These are phyloP conservation scores for Penicillium sp. DNA, from an alignment of 2,329 filamentous ascomycete species.

Conservation along the genomic window DNA sequence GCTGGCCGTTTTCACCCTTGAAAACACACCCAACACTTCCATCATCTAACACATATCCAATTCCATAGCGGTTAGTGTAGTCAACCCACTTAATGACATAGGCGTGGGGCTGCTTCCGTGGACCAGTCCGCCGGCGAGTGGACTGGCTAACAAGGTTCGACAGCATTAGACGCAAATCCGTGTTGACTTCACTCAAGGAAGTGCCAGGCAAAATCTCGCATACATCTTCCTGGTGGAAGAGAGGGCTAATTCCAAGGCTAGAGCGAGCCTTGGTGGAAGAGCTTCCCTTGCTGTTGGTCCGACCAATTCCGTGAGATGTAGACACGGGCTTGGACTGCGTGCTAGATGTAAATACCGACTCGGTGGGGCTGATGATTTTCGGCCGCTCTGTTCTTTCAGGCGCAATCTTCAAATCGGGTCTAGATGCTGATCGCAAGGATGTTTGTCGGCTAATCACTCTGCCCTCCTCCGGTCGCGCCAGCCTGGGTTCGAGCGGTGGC, in stretches of 20 bases:
- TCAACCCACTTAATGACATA: slow-evolving; percentile 57
- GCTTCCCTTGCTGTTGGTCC: slow-evolving; percentile 31
- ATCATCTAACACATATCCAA: slow-evolving; percentile 54
- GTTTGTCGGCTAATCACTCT: slow-evolving; percentile 10
- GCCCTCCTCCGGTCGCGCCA: slow-evolving; percentile 20
- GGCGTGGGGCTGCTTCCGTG: slow-evolving; percentile 38
- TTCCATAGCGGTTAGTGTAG: slow-evolving; percentile 54
- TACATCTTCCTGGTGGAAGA: slow-evolving; percentile 41
- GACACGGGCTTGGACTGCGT: slow-evolving; percentile 14
- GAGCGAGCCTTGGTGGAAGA: slow-evolving; percentile 33
- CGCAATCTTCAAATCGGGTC: slow-evolving; percentile 10
- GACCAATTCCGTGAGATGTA: slow-evolving; percentile 17
- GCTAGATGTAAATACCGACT: slow-evolving; percentile 7
- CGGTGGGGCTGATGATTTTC: slow-evolving; percentile 13
- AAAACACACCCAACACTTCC: slow-evolving; percentile 53
- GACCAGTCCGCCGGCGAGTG: slow-evolving; percentile 30
- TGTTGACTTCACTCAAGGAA: slow-evolving; percentile 41
- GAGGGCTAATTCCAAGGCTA: slow-evolving; percentile 35
- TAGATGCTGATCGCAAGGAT: slow-evolving; percentile 17
- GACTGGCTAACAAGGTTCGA: slow-evolving; percentile 36
- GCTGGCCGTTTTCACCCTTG: slow-evolving; percentile 46
- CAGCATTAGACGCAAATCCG: slow-evolving; percentile 41
- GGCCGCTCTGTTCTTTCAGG: slow-evolving; percentile 10
- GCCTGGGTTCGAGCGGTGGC: slow-evolving; percentile 22
- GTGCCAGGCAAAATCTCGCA: slow-evolving; percentile 40